Evolutionary conservation across 495 filamentous ascomycete genomes (phyloP), one percentile per base, ranked within the genome.

Genomic region (Neurospora sp.): DNA sequence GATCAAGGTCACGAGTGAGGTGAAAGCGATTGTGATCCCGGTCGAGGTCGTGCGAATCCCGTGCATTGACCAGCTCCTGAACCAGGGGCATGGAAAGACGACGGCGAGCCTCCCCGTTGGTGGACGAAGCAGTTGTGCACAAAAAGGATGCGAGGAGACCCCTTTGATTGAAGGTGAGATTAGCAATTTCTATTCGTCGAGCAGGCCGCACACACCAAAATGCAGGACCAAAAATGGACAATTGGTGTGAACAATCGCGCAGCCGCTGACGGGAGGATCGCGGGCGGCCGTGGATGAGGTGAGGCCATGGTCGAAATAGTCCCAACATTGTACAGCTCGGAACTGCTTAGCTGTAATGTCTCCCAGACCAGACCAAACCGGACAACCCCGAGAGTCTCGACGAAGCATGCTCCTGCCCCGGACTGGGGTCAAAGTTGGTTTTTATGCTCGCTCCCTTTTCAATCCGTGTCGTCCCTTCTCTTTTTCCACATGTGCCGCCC

Each of bases 111-210:
- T 66, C 53, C 53, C 53, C 22, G 22, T 61, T 59, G 48, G 48
- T 59, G 48, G 48, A 31, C 48, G 48, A 59, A 59, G 48, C 48
- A 31, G 48, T 22, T 27, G 44, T 11, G 27, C 22, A 61, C 20
- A 61, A 61, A 31, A 61, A 61, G 12, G 53, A 61, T 61, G 53
- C 27, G 27, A 66, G 27, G 31, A 66, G 11, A 31, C 53, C 73
- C 73, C 78, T 76, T 79, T 80, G 75, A 77, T 79, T 74, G 72
- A 77, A 71, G 75, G 73, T 75, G 74, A 79, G 76, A 81, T 81
- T 76, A 79, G 79, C 78, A 78, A 78, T 77, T 79, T 76, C 74
- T 74, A 81, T 79, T 79, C 77, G 78, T 76, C 77, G 73, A 76
- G 44, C 48, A 71, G 73, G 46, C 27, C 38, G 27, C 70, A 71